These are phyloP conservation scores for Pichia sp. DNA, from an alignment of 1,139 yeast genomes.

Conservation along the genomic window DNA sequence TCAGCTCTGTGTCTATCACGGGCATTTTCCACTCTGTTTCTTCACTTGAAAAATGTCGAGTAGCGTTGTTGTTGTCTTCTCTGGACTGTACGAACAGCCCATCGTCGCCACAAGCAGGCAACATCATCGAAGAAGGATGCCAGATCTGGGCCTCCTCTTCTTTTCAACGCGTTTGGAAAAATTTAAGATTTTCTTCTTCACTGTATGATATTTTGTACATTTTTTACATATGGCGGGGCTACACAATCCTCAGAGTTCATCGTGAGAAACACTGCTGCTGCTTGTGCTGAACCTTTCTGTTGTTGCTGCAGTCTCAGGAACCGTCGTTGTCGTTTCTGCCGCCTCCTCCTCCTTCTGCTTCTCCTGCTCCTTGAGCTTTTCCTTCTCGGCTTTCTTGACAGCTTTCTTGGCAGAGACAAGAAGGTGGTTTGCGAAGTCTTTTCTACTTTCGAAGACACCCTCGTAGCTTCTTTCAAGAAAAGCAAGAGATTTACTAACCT, in stretches of 20 bases:
- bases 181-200: not conserved
- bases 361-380: not conserved
- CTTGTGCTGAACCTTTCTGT: not conserved
- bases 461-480: constrained; percentile 30
- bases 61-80: too few relatives aligned
- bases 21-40: constrained; percentile 23
- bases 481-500: not conserved
- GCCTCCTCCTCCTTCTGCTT: not conserved
- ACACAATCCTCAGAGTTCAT: constrained; percentile 18
- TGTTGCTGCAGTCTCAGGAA: not conserved
- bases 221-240: not conserved
- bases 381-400: constrained; percentile 23
- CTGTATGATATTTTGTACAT: not conserved
- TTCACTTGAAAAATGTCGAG: too few relatives aligned
- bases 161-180: constrained; percentile 1
- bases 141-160: not conserved
- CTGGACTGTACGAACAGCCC: not conserved
- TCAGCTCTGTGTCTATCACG: constrained; percentile 32
- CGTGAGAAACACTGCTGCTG: constrained; percentile 14
- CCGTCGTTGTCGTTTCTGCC: not conserved
- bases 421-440: constrained; percentile 37
- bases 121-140: not conserved
- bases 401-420: constrained; percentile 30
- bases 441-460: constrained; percentile 41
- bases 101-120: too few relatives aligned